Conservation (phyloP, 352 stramenopile species). For the Phytophthora pluvialis region DNA sequence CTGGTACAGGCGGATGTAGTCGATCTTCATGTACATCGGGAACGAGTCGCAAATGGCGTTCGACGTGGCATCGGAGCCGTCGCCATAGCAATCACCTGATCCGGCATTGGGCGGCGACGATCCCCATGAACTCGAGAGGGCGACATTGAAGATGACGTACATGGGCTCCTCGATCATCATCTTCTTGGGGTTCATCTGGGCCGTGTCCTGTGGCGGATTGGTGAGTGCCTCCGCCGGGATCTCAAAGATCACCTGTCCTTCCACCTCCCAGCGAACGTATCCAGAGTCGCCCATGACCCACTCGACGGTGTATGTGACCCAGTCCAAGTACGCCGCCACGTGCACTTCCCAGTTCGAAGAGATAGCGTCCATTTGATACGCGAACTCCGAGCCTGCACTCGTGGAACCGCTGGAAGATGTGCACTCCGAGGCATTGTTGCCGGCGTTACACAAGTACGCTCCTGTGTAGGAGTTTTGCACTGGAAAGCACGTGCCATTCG, state of each 20-base stretch:
- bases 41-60: constrained; percentile 67
- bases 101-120: constrained; percentile 53
- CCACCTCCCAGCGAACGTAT: constrained; percentile 70
- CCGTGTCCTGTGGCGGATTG: constrained; percentile 35
- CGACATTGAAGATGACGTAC: constrained; percentile 94
- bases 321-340: constrained; percentile 74
- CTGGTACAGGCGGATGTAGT: constrained; percentile 70
- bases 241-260: constrained; percentile 59
- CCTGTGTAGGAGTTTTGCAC: constrained; percentile 4
- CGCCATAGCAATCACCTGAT: constrained; percentile 50
- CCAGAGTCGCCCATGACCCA: constrained; percentile 55
- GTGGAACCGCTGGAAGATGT: constrained; percentile 53
- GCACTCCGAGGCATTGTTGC: constrained; percentile 38
- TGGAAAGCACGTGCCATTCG: constrained; percentile 67
- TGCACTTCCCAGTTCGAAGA: constrained; percentile 78
- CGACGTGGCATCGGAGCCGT: constrained; percentile 31
- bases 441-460: constrained; percentile 55
- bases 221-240: constrained; percentile 39
- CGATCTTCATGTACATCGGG: constrained; percentile 72
- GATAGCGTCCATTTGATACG: constrained; percentile 80
- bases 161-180: constrained; percentile 88
- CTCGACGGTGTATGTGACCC: constrained; percentile 63
- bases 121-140: constrained; percentile 89
- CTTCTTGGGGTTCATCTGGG: constrained; percentile 52
- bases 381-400: constrained; percentile 40